Conservation (phyloP, 768 basidiomycete species). For the Xerocomellus chrysenteron region DNA sequence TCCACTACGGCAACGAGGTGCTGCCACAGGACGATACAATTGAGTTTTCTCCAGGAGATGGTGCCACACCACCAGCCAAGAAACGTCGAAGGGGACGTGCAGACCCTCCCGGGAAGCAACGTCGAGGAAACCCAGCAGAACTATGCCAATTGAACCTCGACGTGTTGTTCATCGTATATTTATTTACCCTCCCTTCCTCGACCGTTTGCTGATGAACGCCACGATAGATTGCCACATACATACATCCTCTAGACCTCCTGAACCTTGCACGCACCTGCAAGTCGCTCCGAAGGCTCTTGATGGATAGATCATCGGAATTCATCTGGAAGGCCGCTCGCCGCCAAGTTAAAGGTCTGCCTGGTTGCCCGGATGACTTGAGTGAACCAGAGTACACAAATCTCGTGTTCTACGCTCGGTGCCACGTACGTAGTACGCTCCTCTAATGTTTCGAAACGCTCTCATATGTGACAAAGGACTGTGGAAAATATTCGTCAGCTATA, state of each 20-base stretch:
- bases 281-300: neutral
- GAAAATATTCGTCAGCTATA: neutral
- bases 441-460: neutral
- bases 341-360: neutral
- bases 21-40: no score
- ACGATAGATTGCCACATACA: neutral
- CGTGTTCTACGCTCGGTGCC: neutral
- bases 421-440: neutral
- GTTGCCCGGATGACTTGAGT: neutral
- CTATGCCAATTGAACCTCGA: constrained; percentile 3
- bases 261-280: neutral
- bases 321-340: neutral
- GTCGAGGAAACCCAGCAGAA: neutral
- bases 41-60: no score
- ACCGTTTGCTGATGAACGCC: no score
- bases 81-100: no score
- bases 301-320: neutral
- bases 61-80: no score
- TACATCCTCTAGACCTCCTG: neutral
- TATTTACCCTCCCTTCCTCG: no score
- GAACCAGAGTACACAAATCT: neutral
- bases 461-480: neutral
- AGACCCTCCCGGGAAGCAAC: neutral
- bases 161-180: constrained; percentile 5
- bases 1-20: no score